A percentile compares a stretch with the other conserved stretches of the same genome.
These are phyloP conservation scores for Termitomyces sp. DNA, from an alignment of 768 basidiomycete genomes.

Conservation along the genomic window DNA sequence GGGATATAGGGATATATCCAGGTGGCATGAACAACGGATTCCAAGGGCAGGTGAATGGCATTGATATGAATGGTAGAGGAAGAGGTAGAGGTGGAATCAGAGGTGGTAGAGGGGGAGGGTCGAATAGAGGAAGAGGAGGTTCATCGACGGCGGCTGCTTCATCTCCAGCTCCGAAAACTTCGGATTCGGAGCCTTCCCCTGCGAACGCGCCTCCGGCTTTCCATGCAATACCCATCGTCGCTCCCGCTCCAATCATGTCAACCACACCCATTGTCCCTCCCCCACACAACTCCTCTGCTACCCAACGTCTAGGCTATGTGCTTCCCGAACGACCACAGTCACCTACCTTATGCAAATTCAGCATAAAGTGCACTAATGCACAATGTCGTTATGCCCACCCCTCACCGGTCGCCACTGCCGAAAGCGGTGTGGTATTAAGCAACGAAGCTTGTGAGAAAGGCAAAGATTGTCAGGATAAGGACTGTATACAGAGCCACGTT, in stretches of 20 bases:
- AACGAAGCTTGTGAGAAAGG: slow-evolving; percentile 91
- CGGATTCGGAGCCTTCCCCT: slow-evolving; percentile 5
- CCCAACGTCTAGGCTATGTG: slow-evolving; percentile 42
- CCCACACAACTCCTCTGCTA: slow-evolving; percentile 16
- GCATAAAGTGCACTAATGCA: slow-evolving; percentile 84
- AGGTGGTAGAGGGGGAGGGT: slow-evolving; percentile 39
- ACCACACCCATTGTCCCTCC: slow-evolving; percentile 14
- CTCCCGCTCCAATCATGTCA: slow-evolving; percentile 20
- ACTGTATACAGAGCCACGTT: slow-evolving; percentile 88
- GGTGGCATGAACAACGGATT: slow-evolving; percentile 32
- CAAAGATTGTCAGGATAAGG: slow-evolving; percentile 86
- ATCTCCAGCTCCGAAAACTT: slow-evolving; percentile 18
- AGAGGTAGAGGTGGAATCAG: slow-evolving; percentile 37
- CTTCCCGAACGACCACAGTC: slow-evolving; percentile 79
- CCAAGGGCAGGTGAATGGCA: slow-evolving; percentile 26
- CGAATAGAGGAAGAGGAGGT: slow-evolving; percentile 46
- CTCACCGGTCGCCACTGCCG: slow-evolving; percentile 92
- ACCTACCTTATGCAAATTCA: slow-evolving; percentile 91
- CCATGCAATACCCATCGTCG: slow-evolving; percentile 24
- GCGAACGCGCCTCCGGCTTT: slow-evolving; percentile 14
- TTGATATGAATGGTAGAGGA: slow-evolving; percentile 24
- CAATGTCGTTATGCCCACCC: slow-evolving; percentile 92
- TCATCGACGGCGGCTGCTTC: slow-evolving; percentile 12
- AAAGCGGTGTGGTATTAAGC: slow-evolving; percentile 91
- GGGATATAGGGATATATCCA: slow-evolving; percentile 48